Evolutionary conservation across 176 grass and related monocot species (phyloP).

Genomic region (Phyllostachys edulis): DNA sequence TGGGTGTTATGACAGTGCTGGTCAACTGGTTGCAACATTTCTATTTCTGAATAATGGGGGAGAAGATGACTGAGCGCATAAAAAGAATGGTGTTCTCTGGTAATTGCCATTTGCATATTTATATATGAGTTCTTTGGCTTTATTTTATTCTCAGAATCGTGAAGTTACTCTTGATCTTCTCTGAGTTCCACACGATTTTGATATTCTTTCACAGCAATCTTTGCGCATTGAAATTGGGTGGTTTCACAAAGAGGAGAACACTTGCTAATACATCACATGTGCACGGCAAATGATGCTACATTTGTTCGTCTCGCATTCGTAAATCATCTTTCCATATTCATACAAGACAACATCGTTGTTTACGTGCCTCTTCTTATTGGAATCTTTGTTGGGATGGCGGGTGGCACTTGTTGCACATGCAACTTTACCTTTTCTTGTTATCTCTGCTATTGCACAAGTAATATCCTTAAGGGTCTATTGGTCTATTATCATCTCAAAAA

Average conservation of each 20-base stretch:
- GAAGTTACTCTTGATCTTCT: slow-evolving; percentile 19
- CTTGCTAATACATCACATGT: slow-evolving; percentile 95
- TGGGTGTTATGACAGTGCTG: slow-evolving; percentile 94
- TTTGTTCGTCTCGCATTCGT: slow-evolving; percentile 96
- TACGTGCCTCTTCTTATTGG: slow-evolving; percentile 90
- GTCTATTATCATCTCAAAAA: slow-evolving; percentile 2
- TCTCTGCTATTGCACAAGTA: slow-evolving; percentile 99
- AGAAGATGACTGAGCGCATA: slow-evolving; percentile 99
- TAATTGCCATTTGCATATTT: too few relatives aligned
- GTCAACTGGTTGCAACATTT: slow-evolving; percentile 99
- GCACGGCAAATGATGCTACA: slow-evolving; percentile 93
- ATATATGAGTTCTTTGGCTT: neutral
- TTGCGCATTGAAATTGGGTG: slow-evolving; percentile 94
- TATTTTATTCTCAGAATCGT: slow-evolving; percentile 26
- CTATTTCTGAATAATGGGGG: slow-evolving; percentile 99
- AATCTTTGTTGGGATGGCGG: slow-evolving; percentile 82
- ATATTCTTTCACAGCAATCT: slow-evolving; percentile 65
- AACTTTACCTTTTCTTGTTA: slow-evolving; percentile 81
- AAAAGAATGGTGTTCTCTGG: slow-evolving; percentile 99
- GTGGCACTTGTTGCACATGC: slow-evolving; percentile 93
- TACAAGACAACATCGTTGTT: slow-evolving; percentile 88
- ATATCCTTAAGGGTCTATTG: slow-evolving; percentile 24
- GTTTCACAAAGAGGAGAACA: slow-evolving; percentile 99
- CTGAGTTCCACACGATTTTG: slow-evolving; percentile 22
- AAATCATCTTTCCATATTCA: slow-evolving; percentile 96